Evolutionary conservation across 2,329 filamentous ascomycete genomes (phyloP), one percentile per base, ranked within the genome.

Genomic region (Monosporascus sp.): DNA sequence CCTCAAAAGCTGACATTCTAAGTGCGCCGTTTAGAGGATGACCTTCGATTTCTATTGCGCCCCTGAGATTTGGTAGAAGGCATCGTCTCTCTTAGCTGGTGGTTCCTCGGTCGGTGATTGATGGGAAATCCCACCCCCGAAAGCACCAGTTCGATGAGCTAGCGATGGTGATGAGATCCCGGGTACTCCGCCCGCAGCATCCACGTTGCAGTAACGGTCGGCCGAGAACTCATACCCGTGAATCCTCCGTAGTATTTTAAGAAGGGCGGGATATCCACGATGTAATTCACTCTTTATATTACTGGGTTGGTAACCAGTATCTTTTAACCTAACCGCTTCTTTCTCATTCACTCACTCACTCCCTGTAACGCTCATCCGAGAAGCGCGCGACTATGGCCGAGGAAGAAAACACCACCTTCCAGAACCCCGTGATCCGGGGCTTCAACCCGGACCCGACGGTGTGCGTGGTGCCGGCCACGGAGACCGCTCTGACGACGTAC

Each of bases 401-500:
- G 37, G 6, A n/a, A 38, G 24, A 6, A 50, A 39, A 6, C 22
- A 45, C 39, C 41, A 66, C 52, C n/a, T 73, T 72, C 52, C 55
- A 55, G n/a, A 75, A 84, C 60, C 82, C 81, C 2, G 75, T 84
- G 20, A 70, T 85, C 39, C 72, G 74, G 2, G 82, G 82, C 24
- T 85, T 83, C 69, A 84, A 85, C 52, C 80, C 82, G 6, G 83
- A 86, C 57, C 82, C 83, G 0, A 83, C 81, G 1, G 58, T 73
- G 17, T 72, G 70, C 46, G 65, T 71, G 22, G 56, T 58, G 18
- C 68, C 65, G 8, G 65, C 67, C 17, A 64, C 64, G 0, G 59
- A 57, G 3, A 55, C 59, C 5, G 52, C 59, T 2, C 66, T 67
- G 2, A 59, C 65, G 6, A 67, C 61, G 2, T 85, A 78, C 62